Evolutionary conservation across 140 eudicot genomes (phyloP).

Genomic region (Bidens hawaiensis): DNA sequence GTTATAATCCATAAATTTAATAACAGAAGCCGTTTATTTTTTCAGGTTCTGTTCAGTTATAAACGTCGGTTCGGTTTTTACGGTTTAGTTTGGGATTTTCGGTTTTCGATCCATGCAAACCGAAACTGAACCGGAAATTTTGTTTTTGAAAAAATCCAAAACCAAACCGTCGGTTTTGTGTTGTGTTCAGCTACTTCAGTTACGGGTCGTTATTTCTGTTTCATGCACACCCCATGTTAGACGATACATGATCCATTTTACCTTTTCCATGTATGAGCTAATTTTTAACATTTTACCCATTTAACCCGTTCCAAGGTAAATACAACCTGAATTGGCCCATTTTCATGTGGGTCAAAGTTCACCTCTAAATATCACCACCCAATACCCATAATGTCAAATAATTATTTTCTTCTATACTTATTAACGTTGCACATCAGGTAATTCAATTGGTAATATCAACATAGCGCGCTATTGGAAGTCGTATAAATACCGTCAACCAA

Average conservation of each 20-base stretch:
- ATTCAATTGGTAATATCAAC: constrained; percentile 30
- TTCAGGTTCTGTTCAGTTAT: too few species aligned
- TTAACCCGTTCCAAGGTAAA: neutral
- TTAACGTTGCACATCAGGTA: constrained; percentile 24
- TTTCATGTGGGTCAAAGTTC: neutral
- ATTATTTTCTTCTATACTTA: constrained; percentile 8
- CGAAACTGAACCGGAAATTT: too few species aligned
- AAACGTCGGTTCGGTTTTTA: too few species aligned
- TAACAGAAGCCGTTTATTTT: too few species aligned
- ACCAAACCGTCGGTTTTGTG: too few species aligned
- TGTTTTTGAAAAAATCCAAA: too few species aligned
- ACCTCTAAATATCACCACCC: neutral
- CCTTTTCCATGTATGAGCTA: neutral
- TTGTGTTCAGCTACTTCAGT: too few species aligned
- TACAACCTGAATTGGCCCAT: neutral
- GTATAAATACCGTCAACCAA: constrained; percentile 59
- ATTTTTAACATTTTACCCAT: neutral
- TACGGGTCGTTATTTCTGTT: too few species aligned
- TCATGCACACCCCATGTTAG: too few species aligned
- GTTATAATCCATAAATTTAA: too few species aligned
- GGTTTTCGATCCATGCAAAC: too few species aligned
- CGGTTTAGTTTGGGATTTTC: too few species aligned
- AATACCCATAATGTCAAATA: neutral
- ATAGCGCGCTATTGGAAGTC: constrained; percentile 69
- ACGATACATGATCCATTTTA: neutral